A percentile compares a stretch with the other conserved stretches of the same genome.
Conservation (phyloP, 1,284 basidiomycete genomes). For the Trichosporon coremiiforme region DNA sequence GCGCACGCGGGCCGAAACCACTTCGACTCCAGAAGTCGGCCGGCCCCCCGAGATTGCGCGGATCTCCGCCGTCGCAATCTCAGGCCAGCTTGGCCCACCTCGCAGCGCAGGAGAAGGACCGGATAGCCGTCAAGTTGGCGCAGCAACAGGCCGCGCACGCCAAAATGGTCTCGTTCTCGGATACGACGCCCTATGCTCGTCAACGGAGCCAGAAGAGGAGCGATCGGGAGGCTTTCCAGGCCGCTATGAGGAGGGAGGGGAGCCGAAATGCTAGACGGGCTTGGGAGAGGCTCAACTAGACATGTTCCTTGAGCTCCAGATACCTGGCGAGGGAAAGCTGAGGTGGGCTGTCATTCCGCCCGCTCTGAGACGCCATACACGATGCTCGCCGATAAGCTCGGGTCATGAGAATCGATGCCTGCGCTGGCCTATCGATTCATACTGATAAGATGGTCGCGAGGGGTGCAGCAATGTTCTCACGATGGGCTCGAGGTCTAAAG, state of each 20-base stretch:
- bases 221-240: constrained; percentile 14
- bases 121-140: not conserved
- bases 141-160: not conserved
- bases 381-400: not conserved
- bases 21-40: too few relatives aligned
- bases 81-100: not conserved
- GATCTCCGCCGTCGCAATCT: too few relatives aligned
- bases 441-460: too few relatives aligned
- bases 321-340: too few relatives aligned
- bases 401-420: not conserved
- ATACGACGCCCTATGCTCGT: not conserved
- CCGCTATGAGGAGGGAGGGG: not conserved
- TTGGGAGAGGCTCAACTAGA: not conserved
- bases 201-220: constrained; percentile 6
- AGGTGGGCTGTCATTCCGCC: too few relatives aligned
- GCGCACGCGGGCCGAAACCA: too few relatives aligned
- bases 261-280: not conserved
- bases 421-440: too few relatives aligned
- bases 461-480: not conserved
- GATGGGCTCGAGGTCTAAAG: not conserved
- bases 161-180: not conserved
- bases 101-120: not conserved
- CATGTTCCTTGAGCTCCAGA: too few relatives aligned
- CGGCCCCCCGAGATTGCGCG: too few relatives aligned
- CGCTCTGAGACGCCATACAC: too few relatives aligned